Percentiles rank a stretch among this genome's conserved stretches.
Conservation (phyloP, 1,284 basidiomycete species). For the Gomphus sp. region DNA sequence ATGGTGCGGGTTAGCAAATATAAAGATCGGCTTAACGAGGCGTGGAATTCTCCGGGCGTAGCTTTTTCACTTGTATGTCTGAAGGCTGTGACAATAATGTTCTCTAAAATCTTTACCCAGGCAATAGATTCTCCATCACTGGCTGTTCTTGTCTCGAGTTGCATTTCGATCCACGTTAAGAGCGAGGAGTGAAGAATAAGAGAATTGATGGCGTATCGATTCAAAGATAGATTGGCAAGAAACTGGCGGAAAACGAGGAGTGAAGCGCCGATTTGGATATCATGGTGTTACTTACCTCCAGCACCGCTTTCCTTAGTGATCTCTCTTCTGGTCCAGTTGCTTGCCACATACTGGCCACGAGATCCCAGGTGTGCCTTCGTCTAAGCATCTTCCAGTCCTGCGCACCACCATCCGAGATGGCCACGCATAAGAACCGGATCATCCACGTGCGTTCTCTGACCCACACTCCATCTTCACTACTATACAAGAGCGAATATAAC, state of each 20-base stretch:
- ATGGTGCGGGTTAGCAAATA: not conserved
- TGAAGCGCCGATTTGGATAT: not conserved
- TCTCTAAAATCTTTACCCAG: slow-evolving; percentile 66
- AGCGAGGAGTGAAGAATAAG: slow-evolving; percentile 62
- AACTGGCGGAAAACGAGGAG: slow-evolving; percentile 33
- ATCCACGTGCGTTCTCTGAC: slow-evolving; percentile 86
- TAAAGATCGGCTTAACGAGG: slow-evolving; percentile 4
- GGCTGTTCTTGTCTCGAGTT: slow-evolving; percentile 34
- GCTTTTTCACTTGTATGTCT: not conserved
- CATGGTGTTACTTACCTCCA: slow-evolving; percentile 44
- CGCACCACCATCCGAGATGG: slow-evolving; percentile 44
- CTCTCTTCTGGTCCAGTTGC: slow-evolving; percentile 42
- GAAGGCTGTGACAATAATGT: slow-evolving; percentile 35
- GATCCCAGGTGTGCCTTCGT: slow-evolving; percentile 80
- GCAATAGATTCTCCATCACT: slow-evolving; percentile 34
- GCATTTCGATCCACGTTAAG: slow-evolving; percentile 73
- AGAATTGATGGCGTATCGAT: slow-evolving; percentile 54
- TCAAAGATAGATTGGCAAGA: slow-evolving; percentile 61
- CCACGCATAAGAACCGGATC: slow-evolving; percentile 74
- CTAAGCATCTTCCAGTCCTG: slow-evolving; percentile 79
- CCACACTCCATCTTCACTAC: slow-evolving; percentile 63
- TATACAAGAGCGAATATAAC: slow-evolving; percentile 81
- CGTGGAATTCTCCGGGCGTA: not conserved
- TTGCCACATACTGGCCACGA: slow-evolving; percentile 76
- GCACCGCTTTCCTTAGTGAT: slow-evolving; percentile 43